Evolutionary conservation across 257 asterid species (phyloP).

Genomic region (Nyctanthes arbortristis): DNA sequence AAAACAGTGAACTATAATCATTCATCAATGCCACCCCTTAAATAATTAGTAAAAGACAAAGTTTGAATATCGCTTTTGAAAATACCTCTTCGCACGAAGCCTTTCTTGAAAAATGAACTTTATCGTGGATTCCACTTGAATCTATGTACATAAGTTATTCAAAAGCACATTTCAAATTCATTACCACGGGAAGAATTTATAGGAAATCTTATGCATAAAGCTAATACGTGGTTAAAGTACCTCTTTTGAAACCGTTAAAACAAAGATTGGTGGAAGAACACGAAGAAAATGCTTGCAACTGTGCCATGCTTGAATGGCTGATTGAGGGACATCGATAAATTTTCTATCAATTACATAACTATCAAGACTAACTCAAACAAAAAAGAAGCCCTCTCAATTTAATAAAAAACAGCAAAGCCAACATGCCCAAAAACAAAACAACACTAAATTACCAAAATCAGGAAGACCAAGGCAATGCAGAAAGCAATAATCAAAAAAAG

Average conservation of each 20-base stretch:
- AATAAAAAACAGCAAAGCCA: too few relatives aligned
- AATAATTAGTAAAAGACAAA: not conserved
- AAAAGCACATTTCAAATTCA: too few relatives aligned
- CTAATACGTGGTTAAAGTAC: conserved; percentile 28
- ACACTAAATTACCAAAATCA: too few relatives aligned
- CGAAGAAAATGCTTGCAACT: conserved; percentile 51
- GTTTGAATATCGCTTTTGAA: not conserved
- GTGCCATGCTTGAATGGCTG: conserved; percentile 47
- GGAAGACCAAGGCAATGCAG: too few relatives aligned
- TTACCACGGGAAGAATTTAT: not conserved
- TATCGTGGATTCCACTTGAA: conserved; percentile 28
- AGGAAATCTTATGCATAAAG: not conserved
- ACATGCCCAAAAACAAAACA: too few relatives aligned
- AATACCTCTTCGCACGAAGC: conserved; percentile 47
- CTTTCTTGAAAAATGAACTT: conserved; percentile 33
- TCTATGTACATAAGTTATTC: too few relatives aligned
- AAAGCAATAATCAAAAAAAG: too few relatives aligned
- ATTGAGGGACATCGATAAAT: not conserved
- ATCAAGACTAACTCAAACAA: not conserved
- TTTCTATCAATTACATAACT: not conserved
- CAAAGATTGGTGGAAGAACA: conserved; percentile 46
- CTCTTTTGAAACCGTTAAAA: conserved; percentile 39
- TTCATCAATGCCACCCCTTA: not conserved
- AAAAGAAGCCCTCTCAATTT: not conserved
- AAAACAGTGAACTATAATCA: not conserved